Percentiles rank a stretch among this genome's conserved stretches.
phyloP scores from a whole-genome alignment of 208 protist genomes.

The Endotrypanum monterogeii region DNA sequence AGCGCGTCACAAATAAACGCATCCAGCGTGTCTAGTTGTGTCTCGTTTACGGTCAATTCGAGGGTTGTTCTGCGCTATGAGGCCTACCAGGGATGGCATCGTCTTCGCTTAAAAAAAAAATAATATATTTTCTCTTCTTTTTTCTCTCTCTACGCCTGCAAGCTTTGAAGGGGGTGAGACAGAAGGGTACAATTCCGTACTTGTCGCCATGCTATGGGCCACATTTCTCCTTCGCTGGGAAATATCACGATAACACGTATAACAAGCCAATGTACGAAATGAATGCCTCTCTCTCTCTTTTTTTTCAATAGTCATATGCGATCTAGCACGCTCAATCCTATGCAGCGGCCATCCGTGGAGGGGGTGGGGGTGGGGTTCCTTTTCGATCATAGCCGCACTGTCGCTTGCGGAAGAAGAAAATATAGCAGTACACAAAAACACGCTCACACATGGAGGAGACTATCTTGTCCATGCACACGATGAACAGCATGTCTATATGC shows the following conservation, averaged over 20 bases:
- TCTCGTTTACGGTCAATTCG: not conserved
- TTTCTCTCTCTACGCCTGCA: not conserved
- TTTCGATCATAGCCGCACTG: not conserved
- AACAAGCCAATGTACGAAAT: too few relatives aligned
- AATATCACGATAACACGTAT: too few relatives aligned
- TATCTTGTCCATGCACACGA: not conserved
- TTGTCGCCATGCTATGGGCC: not conserved
- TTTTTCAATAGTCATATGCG: not conserved
- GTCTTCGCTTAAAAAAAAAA: not conserved
- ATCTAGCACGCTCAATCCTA: not conserved
- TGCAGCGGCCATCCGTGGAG: not conserved
- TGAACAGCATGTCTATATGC: not conserved
- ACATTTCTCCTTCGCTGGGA: too few relatives aligned
- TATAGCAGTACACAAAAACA: too few relatives aligned
- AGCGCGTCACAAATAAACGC: constrained; percentile 14
- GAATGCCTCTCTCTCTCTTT: not conserved
- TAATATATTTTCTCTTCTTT: not conserved
- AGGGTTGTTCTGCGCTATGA: not conserved
- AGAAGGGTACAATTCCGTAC: not conserved
- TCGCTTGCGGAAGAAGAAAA: not conserved
- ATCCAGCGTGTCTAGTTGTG: constrained; percentile 5
- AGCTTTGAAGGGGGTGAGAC: not conserved
- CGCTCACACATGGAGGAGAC: too few relatives aligned
- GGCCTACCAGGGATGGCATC: not conserved
- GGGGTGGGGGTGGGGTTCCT: too few relatives aligned